These are phyloP conservation scores for Sugiyamaella marilandica DNA, from an alignment of 805 yeast genomes.

Conservation along the genomic window DNA sequence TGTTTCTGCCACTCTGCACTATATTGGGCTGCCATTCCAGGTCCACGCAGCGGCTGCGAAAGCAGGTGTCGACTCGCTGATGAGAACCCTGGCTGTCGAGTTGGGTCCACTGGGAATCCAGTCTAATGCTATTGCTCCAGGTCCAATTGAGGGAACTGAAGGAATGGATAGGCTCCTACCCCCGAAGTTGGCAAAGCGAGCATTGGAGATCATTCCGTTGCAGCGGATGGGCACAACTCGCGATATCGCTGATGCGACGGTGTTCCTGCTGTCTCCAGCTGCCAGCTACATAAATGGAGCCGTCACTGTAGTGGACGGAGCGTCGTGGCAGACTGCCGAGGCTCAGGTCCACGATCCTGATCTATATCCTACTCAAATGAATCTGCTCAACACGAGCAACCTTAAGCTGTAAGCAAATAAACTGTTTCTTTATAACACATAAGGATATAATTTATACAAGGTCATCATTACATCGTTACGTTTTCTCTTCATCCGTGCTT, in stretches of 20 bases:
- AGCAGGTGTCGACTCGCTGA: constrained; percentile 89
- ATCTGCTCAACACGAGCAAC: constrained; percentile 3
- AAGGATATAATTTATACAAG: background rate
- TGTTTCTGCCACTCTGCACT: constrained; percentile 86
- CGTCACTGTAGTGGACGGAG: constrained; percentile 83
- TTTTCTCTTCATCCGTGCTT: constrained; percentile 1
- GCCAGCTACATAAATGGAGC: constrained; percentile 75
- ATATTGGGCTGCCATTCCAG: constrained; percentile 84
- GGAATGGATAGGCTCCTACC: constrained; percentile 65
- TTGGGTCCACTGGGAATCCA: constrained; percentile 86
- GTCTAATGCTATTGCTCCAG: constrained; percentile 85
- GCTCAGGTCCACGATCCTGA: background rate
- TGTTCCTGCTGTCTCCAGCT: constrained; percentile 78
- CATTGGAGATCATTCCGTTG: constrained; percentile 49
- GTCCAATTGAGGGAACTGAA: constrained; percentile 82
- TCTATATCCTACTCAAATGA: constrained; percentile 8
- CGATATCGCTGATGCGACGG: constrained; percentile 87
- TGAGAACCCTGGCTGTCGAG: constrained; percentile 82
- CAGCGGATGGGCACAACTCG: constrained; percentile 51
- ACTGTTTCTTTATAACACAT: background rate
- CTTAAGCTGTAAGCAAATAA: background rate
- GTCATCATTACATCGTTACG: constrained; percentile 3
- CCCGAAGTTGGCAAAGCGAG: constrained; percentile 37
- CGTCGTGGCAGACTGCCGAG: constrained; percentile 60
- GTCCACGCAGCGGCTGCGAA: constrained; percentile 91